phyloP scores from a whole-genome alignment of 257 asterid species.

The Lithospermum erythrorhizon region DNA sequence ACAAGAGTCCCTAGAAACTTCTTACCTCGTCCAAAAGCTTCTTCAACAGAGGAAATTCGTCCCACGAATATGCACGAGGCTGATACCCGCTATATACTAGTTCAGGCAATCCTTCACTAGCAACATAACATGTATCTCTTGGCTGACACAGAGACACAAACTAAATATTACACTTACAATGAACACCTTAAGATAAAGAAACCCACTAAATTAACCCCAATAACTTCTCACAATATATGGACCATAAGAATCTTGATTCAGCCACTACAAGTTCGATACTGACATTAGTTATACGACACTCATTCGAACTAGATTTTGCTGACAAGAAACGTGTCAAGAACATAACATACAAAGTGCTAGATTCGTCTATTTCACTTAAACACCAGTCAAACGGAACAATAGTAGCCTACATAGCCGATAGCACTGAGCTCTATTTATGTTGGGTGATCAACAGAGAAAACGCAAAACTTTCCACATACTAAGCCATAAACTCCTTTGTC shows the following conservation, averaged over 20 bases:
- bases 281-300: not conserved
- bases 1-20: not conserved
- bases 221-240: not conserved
- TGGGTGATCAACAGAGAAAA: too few relatives aligned
- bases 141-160: slow-evolving; percentile 29
- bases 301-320: too few relatives aligned
- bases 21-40: slow-evolving; percentile 61
- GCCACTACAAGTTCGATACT: not conserved
- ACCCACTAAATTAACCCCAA: not conserved
- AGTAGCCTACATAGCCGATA: too few relatives aligned
- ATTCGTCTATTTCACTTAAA: too few relatives aligned
- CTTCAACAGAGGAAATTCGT: slow-evolving; percentile 73
- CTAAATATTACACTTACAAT: not conserved
- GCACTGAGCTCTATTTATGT: too few relatives aligned
- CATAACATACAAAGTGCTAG: too few relatives aligned
- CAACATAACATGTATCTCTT: slow-evolving; percentile 77
- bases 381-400: too few relatives aligned
- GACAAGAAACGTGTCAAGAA: too few relatives aligned
- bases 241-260: not conserved
- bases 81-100: slow-evolving; percentile 69
- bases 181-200: not conserved
- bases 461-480: too few relatives aligned
- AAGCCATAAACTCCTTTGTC: too few relatives aligned
- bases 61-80: slow-evolving; percentile 85
- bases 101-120: slow-evolving; percentile 56